phyloP scores from a whole-genome alignment of 768 basidiomycete species.

The Termitomyces sp. region DNA sequence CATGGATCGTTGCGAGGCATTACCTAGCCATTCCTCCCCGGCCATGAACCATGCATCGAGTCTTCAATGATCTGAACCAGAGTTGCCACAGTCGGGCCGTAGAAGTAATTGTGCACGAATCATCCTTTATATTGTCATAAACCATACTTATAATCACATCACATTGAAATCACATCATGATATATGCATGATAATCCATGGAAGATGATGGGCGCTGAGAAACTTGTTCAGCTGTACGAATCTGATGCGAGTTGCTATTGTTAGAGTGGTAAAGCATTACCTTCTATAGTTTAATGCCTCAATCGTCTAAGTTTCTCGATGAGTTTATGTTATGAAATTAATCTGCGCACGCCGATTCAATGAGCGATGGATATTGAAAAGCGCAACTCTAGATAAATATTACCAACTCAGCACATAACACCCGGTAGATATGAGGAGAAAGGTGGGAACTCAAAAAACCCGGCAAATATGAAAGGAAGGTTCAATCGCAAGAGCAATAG shows the following conservation, averaged over 20 bases:
- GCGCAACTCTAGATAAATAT: constrained; percentile 8
- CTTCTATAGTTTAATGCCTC: background rate
- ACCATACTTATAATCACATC: background rate
- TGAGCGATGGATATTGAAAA: background rate
- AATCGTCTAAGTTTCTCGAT: background rate
- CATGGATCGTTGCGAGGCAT: no score
- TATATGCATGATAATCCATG: background rate
- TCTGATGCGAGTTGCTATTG: background rate
- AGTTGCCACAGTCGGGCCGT: background rate
- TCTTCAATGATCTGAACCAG: no score
- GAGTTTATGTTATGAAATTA: no score
- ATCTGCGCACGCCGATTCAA: background rate
- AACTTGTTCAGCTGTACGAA: background rate
- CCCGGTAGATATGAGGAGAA: background rate
- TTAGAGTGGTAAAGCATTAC: background rate
- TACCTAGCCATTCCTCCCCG: no score
- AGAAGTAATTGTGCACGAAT: background rate
- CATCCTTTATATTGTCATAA: background rate
- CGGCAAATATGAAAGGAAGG: background rate
- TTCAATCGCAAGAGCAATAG: constrained; percentile 8
- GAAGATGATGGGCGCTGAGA: background rate
- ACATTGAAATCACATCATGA: no score
- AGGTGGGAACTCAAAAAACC: background rate
- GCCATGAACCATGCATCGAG: no score
- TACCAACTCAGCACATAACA: constrained; percentile 1